A percentile compares a stretch with the other conserved stretches of the same genome.
Conservation (phyloP, 345 rosid species). For the Eucalyptus caleyi region DNA sequence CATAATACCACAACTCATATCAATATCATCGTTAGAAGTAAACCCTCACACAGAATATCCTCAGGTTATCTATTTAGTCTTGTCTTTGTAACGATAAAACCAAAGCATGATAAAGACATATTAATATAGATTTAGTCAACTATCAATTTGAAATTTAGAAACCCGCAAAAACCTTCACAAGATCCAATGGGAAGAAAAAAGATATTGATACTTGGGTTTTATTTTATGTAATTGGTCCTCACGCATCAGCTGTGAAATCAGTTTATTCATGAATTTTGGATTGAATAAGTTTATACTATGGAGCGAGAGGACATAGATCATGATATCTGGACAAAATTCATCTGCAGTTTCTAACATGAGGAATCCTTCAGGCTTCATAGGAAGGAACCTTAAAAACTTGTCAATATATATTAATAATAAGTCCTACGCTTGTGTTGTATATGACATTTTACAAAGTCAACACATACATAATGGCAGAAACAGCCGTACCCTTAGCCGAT, state of each 20-base stretch:
- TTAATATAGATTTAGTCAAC: background rate
- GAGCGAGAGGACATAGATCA: background rate
- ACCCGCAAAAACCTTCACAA: background rate
- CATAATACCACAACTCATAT: background rate
- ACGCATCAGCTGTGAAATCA: background rate
- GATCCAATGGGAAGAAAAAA: background rate
- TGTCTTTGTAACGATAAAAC: background rate
- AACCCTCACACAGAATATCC: background rate
- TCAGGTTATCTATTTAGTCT: background rate
- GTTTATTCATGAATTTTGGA: background rate
- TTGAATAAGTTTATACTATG: background rate
- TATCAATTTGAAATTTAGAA: background rate
- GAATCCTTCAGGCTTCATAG: background rate
- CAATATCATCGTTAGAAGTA: background rate
- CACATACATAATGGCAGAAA: background rate
- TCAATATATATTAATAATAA: background rate
- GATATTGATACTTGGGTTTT: background rate
- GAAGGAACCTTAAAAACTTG: background rate
- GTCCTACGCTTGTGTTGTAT: background rate
- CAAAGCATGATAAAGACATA: background rate
- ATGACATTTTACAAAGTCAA: background rate
- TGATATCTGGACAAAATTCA: background rate
- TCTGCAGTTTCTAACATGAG: background rate
- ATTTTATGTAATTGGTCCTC: background rate
- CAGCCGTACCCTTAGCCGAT: background rate